Base-by-base conservation (phyloP, 2,329 filamentous ascomycete genomes). In the Dactylonectria estremocensis region DNA sequence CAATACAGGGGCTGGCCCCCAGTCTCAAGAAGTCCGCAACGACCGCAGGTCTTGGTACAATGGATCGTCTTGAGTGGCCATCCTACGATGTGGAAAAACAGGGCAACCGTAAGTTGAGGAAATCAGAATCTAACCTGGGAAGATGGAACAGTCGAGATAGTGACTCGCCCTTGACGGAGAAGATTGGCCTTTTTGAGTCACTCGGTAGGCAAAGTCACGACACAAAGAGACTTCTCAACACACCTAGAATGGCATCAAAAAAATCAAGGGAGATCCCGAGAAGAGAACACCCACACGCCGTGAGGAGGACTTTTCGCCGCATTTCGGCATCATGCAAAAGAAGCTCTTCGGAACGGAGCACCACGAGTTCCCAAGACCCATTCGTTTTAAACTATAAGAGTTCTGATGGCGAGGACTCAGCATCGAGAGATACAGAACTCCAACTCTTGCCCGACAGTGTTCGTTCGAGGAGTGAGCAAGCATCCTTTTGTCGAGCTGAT, bases 161-260 rank as follows among this genome's bases (percentile, higher is more conserved):
- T 1, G n/a, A 55, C n/a, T 74, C 74, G 8, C 72, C 73, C 5
- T 49, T 76, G 50, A 76, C 71, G 52, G 72, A 79, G n/a, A 78
- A 71, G 45, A 79, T 80, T 22, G 69, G 72, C 3, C 64, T 79
- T 9, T 80, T 78, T 55, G 77, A 80, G 49, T 74, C 73, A 16
- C 59, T 80, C 40, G 72, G 69, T 22, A 64, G 33, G 7, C 65
- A 64, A 9, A 54, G 43, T 7, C 28, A 58, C 18, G 5, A 46
- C 11, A 2, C 18, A 10, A 16, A 49, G 10, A 16, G 40, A 37
- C 48, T 22, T 22, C 20, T 18, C 2, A 28, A 31, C 28, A 24
- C 50, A 18, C 14, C 11, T 9, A 37, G 14, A 14, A 16, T 3
- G 18, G 10, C n/a, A 35, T 35, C 20, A 2, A 33, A 37, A 28